Conservation (phyloP, 345 rosid genomes). For the Combretum micranthum region DNA sequence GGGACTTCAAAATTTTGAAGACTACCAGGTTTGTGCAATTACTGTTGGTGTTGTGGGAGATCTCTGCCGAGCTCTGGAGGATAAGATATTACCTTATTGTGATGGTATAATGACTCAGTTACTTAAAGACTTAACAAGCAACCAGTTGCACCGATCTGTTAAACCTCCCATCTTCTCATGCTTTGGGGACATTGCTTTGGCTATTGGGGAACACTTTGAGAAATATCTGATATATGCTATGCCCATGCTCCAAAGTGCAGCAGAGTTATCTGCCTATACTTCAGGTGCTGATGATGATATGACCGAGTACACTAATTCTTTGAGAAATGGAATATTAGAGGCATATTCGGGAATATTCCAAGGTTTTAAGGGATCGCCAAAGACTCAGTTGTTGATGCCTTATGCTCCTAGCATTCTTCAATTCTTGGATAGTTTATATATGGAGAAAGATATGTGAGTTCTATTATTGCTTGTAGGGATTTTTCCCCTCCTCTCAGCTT, state of each 20-base stretch:
- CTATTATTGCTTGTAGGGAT: not conserved
- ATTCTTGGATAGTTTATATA: slow-evolving; percentile 38
- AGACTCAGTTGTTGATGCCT: slow-evolving; percentile 40
- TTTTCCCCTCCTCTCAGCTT: not conserved
- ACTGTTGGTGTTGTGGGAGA: slow-evolving; percentile 48
- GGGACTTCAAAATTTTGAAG: slow-evolving; percentile 45
- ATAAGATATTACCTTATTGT: slow-evolving; percentile 35
- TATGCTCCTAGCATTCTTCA: slow-evolving; percentile 42
- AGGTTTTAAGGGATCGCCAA: slow-evolving; percentile 43
- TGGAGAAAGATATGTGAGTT: slow-evolving; percentile 39
- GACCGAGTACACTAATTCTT: slow-evolving; percentile 37
- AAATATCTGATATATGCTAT: slow-evolving; percentile 43
- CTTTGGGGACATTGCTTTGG: slow-evolving; percentile 42
- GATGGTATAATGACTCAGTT: slow-evolving; percentile 47
- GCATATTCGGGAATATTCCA: slow-evolving; percentile 45
- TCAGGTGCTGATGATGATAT: slow-evolving; percentile 34
- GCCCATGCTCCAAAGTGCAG: slow-evolving; percentile 52
- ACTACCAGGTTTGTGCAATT: slow-evolving; percentile 43
- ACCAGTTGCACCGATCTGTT: slow-evolving; percentile 42
- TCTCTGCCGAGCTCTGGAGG: slow-evolving; percentile 42
- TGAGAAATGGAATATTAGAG: slow-evolving; percentile 41
- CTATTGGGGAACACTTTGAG: slow-evolving; percentile 44
- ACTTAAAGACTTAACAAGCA: slow-evolving; percentile 42
- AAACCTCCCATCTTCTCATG: slow-evolving; percentile 45
- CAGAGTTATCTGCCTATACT: slow-evolving; percentile 35